Percentiles rank a stretch among this genome's conserved stretches.
phyloP scores from a whole-genome alignment of 2,329 filamentous ascomycete genomes.

The Paracamarosporium sp. region DNA sequence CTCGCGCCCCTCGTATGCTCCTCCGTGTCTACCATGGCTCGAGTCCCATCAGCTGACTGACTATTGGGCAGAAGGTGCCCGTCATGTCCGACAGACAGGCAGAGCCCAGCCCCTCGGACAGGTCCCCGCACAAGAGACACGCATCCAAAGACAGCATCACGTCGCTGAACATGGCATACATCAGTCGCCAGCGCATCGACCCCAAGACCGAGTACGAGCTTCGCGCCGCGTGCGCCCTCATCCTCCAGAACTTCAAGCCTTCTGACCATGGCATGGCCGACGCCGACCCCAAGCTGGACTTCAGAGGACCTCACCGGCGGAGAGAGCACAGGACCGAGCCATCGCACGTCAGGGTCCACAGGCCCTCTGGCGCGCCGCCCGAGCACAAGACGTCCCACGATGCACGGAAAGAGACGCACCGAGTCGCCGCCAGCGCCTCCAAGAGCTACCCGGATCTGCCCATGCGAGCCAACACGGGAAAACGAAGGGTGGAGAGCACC shows the following conservation, averaged over 20 bases:
- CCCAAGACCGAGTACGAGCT: slow-evolving; percentile 52
- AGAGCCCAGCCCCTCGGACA: slow-evolving; percentile 27
- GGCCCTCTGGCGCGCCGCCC: slow-evolving; percentile 36
- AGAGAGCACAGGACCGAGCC: slow-evolving; percentile 25
- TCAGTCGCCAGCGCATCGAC: slow-evolving; percentile 52
- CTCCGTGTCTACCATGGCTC: background rate
- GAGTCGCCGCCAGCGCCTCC: slow-evolving; percentile 29
- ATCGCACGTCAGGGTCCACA: slow-evolving; percentile 29
- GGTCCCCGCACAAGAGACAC: slow-evolving; percentile 29
- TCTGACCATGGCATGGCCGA: slow-evolving; percentile 46
- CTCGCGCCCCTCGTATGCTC: slow-evolving; percentile 49
- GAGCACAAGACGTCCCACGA: slow-evolving; percentile 37
- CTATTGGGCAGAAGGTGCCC: slow-evolving; percentile 39
- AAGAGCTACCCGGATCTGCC: slow-evolving; percentile 36
- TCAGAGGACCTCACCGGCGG: slow-evolving; percentile 32
- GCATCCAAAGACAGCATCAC: slow-evolving; percentile 39
- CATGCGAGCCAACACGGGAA: slow-evolving; percentile 40
- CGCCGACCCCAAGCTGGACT: slow-evolving; percentile 46
- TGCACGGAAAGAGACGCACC: slow-evolving; percentile 30
- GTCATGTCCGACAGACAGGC: slow-evolving; percentile 40
- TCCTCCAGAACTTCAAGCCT: slow-evolving; percentile 51
- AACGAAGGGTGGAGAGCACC: slow-evolving; percentile 35
- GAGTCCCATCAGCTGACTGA: slow-evolving; percentile 18
- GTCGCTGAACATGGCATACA: slow-evolving; percentile 50
- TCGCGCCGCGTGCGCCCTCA: slow-evolving; percentile 53